Evolutionary conservation across 1,284 basidiomycete species (phyloP).

Genomic region (Schizophyllum commune): DNA sequence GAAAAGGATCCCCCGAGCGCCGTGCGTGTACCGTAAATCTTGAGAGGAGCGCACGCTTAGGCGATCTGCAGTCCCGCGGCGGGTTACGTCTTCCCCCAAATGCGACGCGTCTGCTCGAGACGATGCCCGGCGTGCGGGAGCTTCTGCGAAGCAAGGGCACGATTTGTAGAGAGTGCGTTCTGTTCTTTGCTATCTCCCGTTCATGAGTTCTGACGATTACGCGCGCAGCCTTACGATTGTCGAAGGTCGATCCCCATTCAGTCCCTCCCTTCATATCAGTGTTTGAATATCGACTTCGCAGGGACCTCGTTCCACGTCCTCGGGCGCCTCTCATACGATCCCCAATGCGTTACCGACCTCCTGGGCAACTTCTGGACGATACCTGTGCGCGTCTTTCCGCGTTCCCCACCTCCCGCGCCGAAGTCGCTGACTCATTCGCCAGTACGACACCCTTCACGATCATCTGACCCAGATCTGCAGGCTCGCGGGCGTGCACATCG

Average conservation of each 20-base stretch:
- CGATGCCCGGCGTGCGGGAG: slow-evolving; percentile 1
- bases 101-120: slow-evolving; percentile 8
- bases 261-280: not conserved
- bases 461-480: slow-evolving; percentile 4
- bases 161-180: slow-evolving; percentile 4
- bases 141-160: slow-evolving; percentile 4
- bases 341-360: not conserved
- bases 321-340: not conserved
- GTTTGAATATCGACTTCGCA: not conserved
- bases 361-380: not conserved
- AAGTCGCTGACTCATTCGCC: not conserved
- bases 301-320: not conserved
- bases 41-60: not conserved
- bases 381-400: not conserved
- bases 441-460: not conserved
- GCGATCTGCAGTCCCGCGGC: slow-evolving; percentile 2
- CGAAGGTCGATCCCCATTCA: not conserved
- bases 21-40: not conserved
- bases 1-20: not conserved
- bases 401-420: not conserved
- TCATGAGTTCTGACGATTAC: not conserved
- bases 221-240: not conserved
- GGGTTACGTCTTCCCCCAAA: slow-evolving; percentile 11
- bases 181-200: not conserved
- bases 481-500: slow-evolving; percentile 1